A percentile compares a stretch with the other conserved stretches of the same genome.
Evolutionary conservation across 768 basidiomycete species (phyloP).

Genomic region (Crassisporium funariophilum): DNA sequence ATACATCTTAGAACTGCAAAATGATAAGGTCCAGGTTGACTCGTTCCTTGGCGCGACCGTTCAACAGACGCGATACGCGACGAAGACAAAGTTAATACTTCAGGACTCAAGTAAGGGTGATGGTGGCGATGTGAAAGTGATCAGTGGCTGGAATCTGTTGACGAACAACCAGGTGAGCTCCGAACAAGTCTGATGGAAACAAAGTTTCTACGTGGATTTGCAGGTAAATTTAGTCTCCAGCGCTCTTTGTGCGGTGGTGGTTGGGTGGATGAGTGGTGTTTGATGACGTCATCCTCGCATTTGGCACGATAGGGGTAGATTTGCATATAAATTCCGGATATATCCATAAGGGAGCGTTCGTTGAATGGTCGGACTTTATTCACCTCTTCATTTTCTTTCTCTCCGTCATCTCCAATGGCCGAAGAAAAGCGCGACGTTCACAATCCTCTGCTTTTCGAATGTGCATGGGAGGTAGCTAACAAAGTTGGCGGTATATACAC

Average conservation of each 20-base stretch:
- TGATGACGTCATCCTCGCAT: no score
- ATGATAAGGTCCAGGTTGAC: slow-evolving; percentile 62
- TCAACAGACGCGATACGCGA: slow-evolving; percentile 77
- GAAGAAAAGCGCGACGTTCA: slow-evolving; percentile 69
- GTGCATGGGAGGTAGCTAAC: slow-evolving; percentile 98
- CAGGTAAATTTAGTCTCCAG: slow-evolving; percentile 48
- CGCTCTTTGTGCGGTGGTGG: slow-evolving; percentile 31
- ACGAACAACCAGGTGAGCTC: slow-evolving; percentile 79
- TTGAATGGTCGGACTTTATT: no score
- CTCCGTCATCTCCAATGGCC: slow-evolving; percentile 31
- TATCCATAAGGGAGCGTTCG: no score
- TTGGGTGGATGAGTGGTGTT: slow-evolving; percentile 28
- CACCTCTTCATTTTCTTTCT: slow-evolving; percentile 14
- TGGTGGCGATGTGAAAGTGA: slow-evolving; percentile 40
- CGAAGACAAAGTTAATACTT: slow-evolving; percentile 59
- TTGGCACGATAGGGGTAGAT: no score
- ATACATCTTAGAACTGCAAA: background rate
- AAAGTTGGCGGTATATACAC: slow-evolving; percentile 99
- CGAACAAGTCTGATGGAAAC: background rate
- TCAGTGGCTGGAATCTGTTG: slow-evolving; percentile 69
- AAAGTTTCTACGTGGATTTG: slow-evolving; percentile 1
- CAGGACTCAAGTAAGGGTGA: slow-evolving; percentile 48
- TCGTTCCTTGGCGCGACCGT: slow-evolving; percentile 87
- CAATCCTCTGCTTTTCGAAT: slow-evolving; percentile 86
- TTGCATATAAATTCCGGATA: no score